Evolutionary conservation across 2,329 filamentous ascomycete genomes (phyloP).

Genomic region (Pyricularia pennisetigena): DNA sequence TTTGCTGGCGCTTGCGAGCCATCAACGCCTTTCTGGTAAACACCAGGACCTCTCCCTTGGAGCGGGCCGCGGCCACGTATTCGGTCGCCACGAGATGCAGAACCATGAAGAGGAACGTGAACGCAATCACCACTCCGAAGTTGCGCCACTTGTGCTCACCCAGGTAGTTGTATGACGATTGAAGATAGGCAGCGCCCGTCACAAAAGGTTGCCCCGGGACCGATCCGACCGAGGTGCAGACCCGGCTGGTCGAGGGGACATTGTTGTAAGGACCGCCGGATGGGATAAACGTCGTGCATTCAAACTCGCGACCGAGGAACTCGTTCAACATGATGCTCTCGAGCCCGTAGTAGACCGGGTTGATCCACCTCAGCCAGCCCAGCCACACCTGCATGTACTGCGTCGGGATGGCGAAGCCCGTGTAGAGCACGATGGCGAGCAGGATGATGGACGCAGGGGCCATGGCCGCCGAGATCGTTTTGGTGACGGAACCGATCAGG

Average conservation of each 20-base stretch:
- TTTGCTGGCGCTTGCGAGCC: conserved; percentile 43
- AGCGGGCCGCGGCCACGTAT: conserved; percentile 51
- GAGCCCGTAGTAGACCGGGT: conserved; percentile 63
- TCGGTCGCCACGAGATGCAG: conserved; percentile 56
- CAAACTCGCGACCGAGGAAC: conserved; percentile 47
- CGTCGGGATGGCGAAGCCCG: conserved; percentile 37
- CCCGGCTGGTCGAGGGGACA: conserved; percentile 19
- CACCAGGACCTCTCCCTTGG: conserved; percentile 59
- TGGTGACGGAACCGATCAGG: conserved; percentile 38
- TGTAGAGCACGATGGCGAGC: conserved; percentile 37
- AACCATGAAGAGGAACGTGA: conserved; percentile 52
- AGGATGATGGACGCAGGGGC: conserved; percentile 26
- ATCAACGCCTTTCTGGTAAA: conserved; percentile 50
- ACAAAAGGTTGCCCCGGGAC: conserved; percentile 42
- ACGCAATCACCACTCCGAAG: conserved; percentile 58
- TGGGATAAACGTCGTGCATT: conserved; percentile 40
- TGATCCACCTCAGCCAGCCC: conserved; percentile 63
- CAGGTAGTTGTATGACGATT: conserved; percentile 43
- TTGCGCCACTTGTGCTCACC: conserved; percentile 56
- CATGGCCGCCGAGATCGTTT: conserved; percentile 35
- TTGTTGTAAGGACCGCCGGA: background rate
- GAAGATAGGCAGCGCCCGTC: conserved; percentile 52
- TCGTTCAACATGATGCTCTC: conserved; percentile 67
- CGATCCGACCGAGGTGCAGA: conserved; percentile 33
- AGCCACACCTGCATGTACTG: conserved; percentile 62